Evolutionary conservation across 352 stramenopile species (phyloP).

Genomic region (Phytophthora ramorum): DNA sequence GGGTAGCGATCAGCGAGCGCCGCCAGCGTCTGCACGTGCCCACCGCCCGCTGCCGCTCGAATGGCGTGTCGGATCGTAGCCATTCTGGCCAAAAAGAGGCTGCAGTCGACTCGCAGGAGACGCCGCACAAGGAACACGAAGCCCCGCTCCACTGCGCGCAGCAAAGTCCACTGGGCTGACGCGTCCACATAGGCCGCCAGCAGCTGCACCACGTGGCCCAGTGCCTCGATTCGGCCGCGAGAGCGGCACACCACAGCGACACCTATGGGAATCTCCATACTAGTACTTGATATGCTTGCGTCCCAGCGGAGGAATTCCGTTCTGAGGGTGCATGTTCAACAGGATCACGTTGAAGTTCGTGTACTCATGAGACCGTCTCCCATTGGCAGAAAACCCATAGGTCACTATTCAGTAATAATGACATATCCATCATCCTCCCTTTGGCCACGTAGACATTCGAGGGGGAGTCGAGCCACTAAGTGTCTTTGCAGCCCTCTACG

Average conservation of each 20-base stretch:
- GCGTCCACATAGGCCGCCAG: conserved; percentile 45
- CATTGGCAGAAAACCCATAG: not conserved
- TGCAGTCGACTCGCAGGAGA: conserved; percentile 39
- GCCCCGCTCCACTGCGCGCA: conserved; percentile 40
- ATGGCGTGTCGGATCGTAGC: conserved; percentile 23
- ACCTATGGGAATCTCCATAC: conserved; percentile 15
- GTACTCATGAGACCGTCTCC: not conserved
- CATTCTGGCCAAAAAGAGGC: conserved; percentile 14
- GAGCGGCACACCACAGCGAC: conserved; percentile 35
- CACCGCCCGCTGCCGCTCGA: conserved; percentile 44
- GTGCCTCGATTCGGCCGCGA: conserved; percentile 23
- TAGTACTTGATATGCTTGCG: not conserved
- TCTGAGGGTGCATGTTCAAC: conserved; percentile 35
- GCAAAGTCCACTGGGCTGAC: conserved; percentile 50
- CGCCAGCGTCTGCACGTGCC: conserved; percentile 31
- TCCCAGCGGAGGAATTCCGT: conserved; percentile 10
- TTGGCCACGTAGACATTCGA: conserved; percentile 23
- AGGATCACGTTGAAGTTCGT: conserved; percentile 12
- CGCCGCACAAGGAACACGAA: conserved; percentile 49
- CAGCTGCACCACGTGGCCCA: conserved; percentile 49
- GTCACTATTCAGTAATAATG: conserved; percentile 3
- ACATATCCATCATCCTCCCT: conserved; percentile 6
- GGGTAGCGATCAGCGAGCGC: conserved; percentile 17
- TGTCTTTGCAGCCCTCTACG: not conserved
- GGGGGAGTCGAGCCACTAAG: too few relatives aligned